These are phyloP conservation scores for Colletotrichum musae DNA, from an alignment of 2,329 filamentous ascomycete genomes.

Conservation along the genomic window DNA sequence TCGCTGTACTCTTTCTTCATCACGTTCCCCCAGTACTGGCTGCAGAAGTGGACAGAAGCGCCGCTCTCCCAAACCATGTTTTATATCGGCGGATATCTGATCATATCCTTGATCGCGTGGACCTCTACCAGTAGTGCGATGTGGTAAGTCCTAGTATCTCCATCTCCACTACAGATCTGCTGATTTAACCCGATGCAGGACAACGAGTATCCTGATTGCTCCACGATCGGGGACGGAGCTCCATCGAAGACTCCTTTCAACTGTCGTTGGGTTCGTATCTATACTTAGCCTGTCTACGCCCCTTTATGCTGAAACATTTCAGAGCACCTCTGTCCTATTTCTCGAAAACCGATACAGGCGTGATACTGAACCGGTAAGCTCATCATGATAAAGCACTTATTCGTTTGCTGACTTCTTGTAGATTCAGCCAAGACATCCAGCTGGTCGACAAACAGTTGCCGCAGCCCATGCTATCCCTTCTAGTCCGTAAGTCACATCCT, in stretches of 20 bases:
- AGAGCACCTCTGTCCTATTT: conserved; percentile 42
- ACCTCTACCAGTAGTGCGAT: conserved; percentile 11
- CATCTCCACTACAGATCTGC: rapidly evolving
- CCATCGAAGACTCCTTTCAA: conserved; percentile 25
- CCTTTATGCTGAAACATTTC: not conserved
- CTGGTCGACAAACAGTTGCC: conserved; percentile 43
- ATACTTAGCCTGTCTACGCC: too few species aligned
- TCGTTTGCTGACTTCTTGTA: not conserved
- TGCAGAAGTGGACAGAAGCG: conserved; percentile 35
- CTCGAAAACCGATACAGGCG: conserved; percentile 43
- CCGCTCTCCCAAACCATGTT: conserved; percentile 18
- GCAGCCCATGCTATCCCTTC: conserved; percentile 14
- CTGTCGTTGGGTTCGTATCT: conserved; percentile 12
- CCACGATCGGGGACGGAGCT: conserved; percentile 17
- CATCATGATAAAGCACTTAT: too few species aligned
- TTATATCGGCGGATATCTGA: conserved; percentile 17
- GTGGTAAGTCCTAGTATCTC: not conserved
- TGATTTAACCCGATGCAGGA: not conserved
- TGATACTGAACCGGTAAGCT: conserved; percentile 38
- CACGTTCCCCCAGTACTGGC: conserved; percentile 34
- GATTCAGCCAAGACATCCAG: conserved; percentile 48
- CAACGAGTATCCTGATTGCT: conserved; percentile 17
- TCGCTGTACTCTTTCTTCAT: conserved; percentile 18
- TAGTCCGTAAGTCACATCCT: not conserved
- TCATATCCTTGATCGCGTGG: conserved; percentile 23